These are phyloP conservation scores for Dittrichia graveolens DNA, from an alignment of 129 eudicot genomes.

Conservation along the genomic window DNA sequence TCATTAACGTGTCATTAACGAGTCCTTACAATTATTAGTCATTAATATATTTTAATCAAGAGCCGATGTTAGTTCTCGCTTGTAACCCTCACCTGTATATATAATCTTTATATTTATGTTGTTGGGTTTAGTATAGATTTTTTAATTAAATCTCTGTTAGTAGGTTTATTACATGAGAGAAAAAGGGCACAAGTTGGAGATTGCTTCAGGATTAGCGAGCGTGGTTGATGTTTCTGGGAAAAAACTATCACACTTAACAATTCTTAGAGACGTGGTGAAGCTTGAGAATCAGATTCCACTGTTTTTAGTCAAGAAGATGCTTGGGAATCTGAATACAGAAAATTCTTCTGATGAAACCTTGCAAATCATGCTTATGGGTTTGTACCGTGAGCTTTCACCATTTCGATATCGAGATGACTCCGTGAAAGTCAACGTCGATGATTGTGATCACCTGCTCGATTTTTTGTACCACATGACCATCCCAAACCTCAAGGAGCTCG, in stretches of 20 bases:
- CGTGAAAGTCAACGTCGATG: constrained; percentile 3
- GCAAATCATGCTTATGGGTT: constrained; percentile 37
- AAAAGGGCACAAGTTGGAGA: background rate
- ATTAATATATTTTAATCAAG: too few relatives aligned
- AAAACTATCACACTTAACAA: constrained; percentile 41
- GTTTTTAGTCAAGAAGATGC: constrained; percentile 36
- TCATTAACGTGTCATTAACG: too few relatives aligned
- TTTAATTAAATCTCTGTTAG: background rate
- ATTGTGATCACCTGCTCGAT: constrained; percentile 51
- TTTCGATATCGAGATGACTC: constrained; percentile 31
- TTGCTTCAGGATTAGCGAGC: constrained; percentile 39
- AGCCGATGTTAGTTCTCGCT: too few relatives aligned
- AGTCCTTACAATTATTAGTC: too few relatives aligned
- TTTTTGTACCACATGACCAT: constrained; percentile 48
- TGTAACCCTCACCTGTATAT: too few relatives aligned
- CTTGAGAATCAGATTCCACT: constrained; percentile 69
- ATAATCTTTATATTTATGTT: too few relatives aligned
- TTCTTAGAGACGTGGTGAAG: constrained; percentile 53
- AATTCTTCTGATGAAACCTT: constrained; percentile 38
- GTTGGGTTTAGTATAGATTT: background rate
- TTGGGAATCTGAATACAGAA: constrained; percentile 17
- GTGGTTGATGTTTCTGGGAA: constrained; percentile 45
- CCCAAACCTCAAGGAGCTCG: constrained; percentile 35
- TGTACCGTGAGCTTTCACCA: constrained; percentile 51
- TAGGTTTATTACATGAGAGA: constrained; percentile 14